These are phyloP conservation scores for bread wheat (Triticum aestivum) DNA, from an alignment of 176 grass and related monocot genomes.

Conservation along the genomic window IWGSC_CS_RefSeq_v2.1 NC_057802.1:311204194-311204693, in stretches of 20 bases:
- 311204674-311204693: constrained; percentile 36
- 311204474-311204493: constrained; percentile 46
- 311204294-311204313: constrained; percentile 81
- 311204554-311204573: background rate
- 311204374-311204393: constrained; percentile 92
- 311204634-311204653: constrained; percentile 33
- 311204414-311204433: constrained; percentile 57
- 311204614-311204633: constrained; percentile 49
- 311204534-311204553: background rate
- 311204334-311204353: constrained; percentile 90
- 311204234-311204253: constrained; percentile 3
- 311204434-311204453: constrained; percentile 36
- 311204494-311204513: constrained; percentile 50
- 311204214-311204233: background rate
- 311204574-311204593: constrained; percentile 17
- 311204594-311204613: constrained; percentile 15
- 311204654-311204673: constrained; percentile 12
- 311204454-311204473: constrained; percentile 37
- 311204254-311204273: background rate
- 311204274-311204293: constrained; percentile 92
- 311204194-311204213: constrained; percentile 23
- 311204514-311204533: background rate
- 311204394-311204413: constrained; percentile 65
- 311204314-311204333: constrained; percentile 72
- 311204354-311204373: constrained; percentile 56